Percentiles rank a stretch among this genome's conserved stretches.
phyloP scores from a whole-genome alignment of 352 stramenopile genomes.

The Bremia lactucae region DNA sequence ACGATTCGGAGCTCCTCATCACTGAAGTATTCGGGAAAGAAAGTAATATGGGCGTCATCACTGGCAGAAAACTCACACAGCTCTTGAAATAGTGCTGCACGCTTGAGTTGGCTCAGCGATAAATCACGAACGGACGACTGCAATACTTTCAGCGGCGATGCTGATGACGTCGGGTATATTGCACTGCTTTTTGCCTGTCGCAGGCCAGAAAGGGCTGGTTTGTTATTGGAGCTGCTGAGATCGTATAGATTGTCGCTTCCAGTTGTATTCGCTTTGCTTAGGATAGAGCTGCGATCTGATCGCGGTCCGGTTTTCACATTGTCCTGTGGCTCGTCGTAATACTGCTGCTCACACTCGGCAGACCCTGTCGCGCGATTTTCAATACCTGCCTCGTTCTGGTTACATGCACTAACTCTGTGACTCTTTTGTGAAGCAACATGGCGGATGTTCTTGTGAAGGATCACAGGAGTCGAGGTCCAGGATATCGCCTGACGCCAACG shows the following conservation, averaged over 20 bases:
- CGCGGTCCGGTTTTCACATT: background rate
- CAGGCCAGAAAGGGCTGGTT: slow-evolving; percentile 16
- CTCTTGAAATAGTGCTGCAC: slow-evolving; percentile 43
- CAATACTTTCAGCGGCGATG: slow-evolving; percentile 5
- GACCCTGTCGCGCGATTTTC: slow-evolving; percentile 5
- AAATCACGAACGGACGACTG: slow-evolving; percentile 3
- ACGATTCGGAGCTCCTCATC: slow-evolving; percentile 44
- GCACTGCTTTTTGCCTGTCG: slow-evolving; percentile 1
- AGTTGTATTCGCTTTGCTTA: slow-evolving; percentile 4
- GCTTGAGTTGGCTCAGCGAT: slow-evolving; percentile 18
- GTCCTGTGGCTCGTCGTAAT: slow-evolving; percentile 8
- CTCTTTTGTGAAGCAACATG: slow-evolving; percentile 9
- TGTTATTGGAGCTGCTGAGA: slow-evolving; percentile 20
- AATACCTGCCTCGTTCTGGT: slow-evolving; percentile 11
- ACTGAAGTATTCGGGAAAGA: slow-evolving; percentile 62
- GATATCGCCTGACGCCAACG: slow-evolving; percentile 27
- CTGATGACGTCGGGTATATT: slow-evolving; percentile 4
- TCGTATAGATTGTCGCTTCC: slow-evolving; percentile 21
- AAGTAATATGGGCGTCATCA: slow-evolving; percentile 35
- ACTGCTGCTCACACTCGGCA: slow-evolving; percentile 3
- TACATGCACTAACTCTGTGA: slow-evolving; percentile 9
- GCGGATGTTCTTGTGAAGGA: slow-evolving; percentile 26
- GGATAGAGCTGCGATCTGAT: slow-evolving; percentile 1
- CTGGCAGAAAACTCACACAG: slow-evolving; percentile 44
- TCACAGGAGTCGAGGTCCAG: slow-evolving; percentile 21